phyloP scores from a whole-genome alignment of 495 filamentous ascomycete genomes.

The Penicillium taxi region DNA sequence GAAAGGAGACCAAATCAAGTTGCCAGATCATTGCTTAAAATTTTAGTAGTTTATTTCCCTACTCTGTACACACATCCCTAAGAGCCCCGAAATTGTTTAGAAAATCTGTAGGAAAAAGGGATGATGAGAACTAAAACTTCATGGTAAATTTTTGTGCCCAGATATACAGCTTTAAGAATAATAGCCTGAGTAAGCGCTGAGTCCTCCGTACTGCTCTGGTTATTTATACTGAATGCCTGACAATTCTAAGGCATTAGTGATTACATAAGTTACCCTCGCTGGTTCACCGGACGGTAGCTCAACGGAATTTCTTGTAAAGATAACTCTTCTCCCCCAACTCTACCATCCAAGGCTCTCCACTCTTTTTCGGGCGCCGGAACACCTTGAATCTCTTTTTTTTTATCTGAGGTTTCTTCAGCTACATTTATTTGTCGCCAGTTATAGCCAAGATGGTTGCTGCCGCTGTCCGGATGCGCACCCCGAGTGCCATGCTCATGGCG shows the following conservation, averaged over 20 bases:
- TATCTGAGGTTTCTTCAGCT: conserved; percentile 18
- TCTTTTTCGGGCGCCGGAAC: conserved; percentile 7
- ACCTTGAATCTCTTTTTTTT: conserved; percentile 13
- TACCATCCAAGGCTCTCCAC: conserved; percentile 21
- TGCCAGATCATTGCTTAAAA: too few species aligned
- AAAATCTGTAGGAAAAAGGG: too few species aligned
- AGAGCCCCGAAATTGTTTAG: too few species aligned
- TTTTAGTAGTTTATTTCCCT: too few species aligned
- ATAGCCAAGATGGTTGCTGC: conserved; percentile 37
- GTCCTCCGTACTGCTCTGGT: too few species aligned
- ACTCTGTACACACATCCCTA: too few species aligned
- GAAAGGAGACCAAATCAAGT: too few species aligned
- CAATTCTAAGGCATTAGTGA: background rate
- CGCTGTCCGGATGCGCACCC: conserved; percentile 42
- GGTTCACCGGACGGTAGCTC: conserved; percentile 33
- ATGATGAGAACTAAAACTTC: too few species aligned
- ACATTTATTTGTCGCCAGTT: conserved; percentile 23
- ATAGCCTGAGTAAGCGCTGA: too few species aligned
- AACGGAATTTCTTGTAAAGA: conserved; percentile 39
- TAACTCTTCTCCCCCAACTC: conserved; percentile 26
- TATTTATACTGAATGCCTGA: too few species aligned
- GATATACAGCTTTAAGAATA: too few species aligned
- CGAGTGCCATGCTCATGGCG: conserved; percentile 38
- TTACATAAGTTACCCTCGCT: background rate
- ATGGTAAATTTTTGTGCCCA: too few species aligned